These are phyloP conservation scores for Galerina sulciceps DNA, from an alignment of 768 basidiomycete genomes.

Conservation along the genomic window DNA sequence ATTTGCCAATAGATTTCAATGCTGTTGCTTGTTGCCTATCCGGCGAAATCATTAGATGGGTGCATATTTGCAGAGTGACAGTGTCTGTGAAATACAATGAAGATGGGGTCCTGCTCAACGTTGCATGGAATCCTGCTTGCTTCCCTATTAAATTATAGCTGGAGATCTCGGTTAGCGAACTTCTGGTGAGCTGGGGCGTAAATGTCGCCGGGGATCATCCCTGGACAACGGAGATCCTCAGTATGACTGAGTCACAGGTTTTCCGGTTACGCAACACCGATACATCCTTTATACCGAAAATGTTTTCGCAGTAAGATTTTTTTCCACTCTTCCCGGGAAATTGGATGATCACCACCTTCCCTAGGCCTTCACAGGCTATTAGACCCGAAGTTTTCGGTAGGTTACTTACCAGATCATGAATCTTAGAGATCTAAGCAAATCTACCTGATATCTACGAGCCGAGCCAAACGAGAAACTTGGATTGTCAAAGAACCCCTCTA, in stretches of 20 bases:
- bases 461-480: background rate
- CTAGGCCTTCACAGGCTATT: background rate
- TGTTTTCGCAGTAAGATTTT: background rate
- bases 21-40: constrained; percentile 3
- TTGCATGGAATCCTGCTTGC: background rate
- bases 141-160: background rate
- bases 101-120: constrained; percentile 6
- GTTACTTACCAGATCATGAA: constrained; percentile 7
- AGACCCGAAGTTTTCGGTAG: constrained; percentile 8
- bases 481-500: constrained; percentile 6
- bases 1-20: constrained; percentile 6
- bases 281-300: background rate
- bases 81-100: constrained; percentile 12
- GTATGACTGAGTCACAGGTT: background rate
- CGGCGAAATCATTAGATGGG: constrained; percentile 15
- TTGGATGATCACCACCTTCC: background rate
- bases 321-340: background rate
- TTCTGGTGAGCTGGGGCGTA: background rate
- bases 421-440: constrained; percentile 3
- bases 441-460: constrained; percentile 3
- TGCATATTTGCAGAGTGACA: constrained; percentile 7
- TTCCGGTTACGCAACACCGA: background rate
- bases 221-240: constrained; percentile 1
- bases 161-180: background rate
- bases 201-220: constrained; percentile 7